Percentiles rank a stretch among this genome's conserved stretches.
Evolutionary conservation across 2,329 filamentous ascomycete species (phyloP).

Genomic region (Monilinia fructicola): DNA sequence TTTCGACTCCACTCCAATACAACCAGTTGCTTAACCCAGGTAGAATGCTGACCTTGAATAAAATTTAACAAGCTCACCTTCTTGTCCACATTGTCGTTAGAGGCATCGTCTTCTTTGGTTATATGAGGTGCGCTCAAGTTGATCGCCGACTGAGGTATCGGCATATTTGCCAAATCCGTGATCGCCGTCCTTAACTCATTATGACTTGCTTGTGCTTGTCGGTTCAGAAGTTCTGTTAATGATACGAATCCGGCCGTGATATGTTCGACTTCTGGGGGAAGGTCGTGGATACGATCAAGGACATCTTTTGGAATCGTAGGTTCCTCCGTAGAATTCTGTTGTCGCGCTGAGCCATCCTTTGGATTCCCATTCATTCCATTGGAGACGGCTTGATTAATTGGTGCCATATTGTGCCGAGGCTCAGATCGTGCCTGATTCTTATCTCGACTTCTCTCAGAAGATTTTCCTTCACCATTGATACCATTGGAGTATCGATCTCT

Average conservation of each 20-base stretch:
- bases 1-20: conserved; percentile 87
- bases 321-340: conserved; percentile 28
- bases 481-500: conserved; percentile 50
- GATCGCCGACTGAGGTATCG: conserved; percentile 52
- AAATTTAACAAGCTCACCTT: conserved; percentile 75
- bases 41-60: conserved; percentile 74
- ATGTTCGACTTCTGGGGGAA: conserved; percentile 64
- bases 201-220: conserved; percentile 81
- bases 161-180: conserved; percentile 66
- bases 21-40: conserved; percentile 91
- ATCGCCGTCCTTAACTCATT: conserved; percentile 73
- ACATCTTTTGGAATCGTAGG: conserved; percentile 34
- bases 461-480: conserved; percentile 44
- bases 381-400: conserved; percentile 34
- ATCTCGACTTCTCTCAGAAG: conserved; percentile 42
- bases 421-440: conserved; percentile 37
- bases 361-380: conserved; percentile 37
- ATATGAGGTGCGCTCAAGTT: conserved; percentile 52
- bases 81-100: conserved; percentile 68
- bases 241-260: conserved; percentile 76
- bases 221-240: conserved; percentile 70
- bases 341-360: conserved; percentile 27
- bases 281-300: conserved; percentile 52
- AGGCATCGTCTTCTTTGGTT: conserved; percentile 54
- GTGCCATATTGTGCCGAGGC: conserved; percentile 37